Base-by-base conservation (phyloP, 23 red algal species). In the Agarophyton chilense region DNA sequence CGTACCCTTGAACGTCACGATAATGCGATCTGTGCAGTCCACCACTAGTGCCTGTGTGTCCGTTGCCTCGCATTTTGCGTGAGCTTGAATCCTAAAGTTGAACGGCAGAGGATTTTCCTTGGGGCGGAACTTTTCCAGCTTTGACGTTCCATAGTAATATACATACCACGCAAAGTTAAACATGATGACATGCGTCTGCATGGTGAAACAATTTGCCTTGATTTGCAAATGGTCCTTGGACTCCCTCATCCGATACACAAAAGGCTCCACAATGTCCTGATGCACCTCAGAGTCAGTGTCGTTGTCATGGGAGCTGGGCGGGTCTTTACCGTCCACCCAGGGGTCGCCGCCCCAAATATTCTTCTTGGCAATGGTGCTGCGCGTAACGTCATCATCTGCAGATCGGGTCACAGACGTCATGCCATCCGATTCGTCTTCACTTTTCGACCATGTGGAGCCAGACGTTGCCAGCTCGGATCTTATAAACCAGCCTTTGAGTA, bases 121-220 rank as follows among this genome's bases (percentile, higher is more conserved):
- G 39, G 89, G 49, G 1, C 45, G 55, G 51, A 83, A 92, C 43
- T 82, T 86, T 17, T 95, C 41, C 19, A 89, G 40, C 65, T 95
- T 95, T 13, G 79, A 21, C 3, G 93, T 90, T 4, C 82, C 93
- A 32, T 88, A 79, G 33, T 95, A 95, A 43, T 86, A 95, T 18
- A 87, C 93, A 21, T 84, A 84, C 93, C 93, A 95, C 42, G 93
- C 93, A 91, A 95, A 95, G 79, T 95, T 95, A 61, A 95, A 87
- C 51, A 95, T 72, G 10, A 87, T 82, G 51, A 87, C 93, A 66
- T 95, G 93, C 0, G 93, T 95, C 40, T 95, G 93, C 84, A 95
- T 81, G 10, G 82, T 85, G 67, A 95, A 95, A 63, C 83, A 89
- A 46, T 84, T 95, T 1, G 93, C 86, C 43, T 84, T 84, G 16